Conservation (phyloP, 2,329 filamentous ascomycete genomes). For the Monosporascus sp. region DNA sequence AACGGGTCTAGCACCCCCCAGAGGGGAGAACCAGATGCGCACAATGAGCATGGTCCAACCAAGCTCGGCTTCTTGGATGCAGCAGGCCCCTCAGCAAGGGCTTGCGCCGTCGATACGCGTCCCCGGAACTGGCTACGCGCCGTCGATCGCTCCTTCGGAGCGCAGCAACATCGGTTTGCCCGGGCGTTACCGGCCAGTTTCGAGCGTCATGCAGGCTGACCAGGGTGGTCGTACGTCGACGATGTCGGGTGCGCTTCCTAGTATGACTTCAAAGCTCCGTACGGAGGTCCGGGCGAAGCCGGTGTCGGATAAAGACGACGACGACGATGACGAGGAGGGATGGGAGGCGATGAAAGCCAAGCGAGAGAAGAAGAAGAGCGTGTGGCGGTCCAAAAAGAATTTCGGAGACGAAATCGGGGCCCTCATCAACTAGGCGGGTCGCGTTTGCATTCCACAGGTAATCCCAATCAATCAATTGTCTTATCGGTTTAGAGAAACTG, state of each 20-base stretch:
- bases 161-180: conserved; percentile 90
- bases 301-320: conserved; percentile 38
- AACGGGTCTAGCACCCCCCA: conserved; percentile 39
- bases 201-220: conserved; percentile 46
- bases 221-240: conserved; percentile 33
- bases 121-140: conserved; percentile 62
- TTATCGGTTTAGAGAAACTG: not conserved
- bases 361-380: conserved; percentile 61
- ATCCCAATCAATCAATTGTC: not conserved
- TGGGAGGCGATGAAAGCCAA: conserved; percentile 69
- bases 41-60: conserved; percentile 84
- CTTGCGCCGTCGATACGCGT: conserved; percentile 47
- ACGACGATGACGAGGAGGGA: conserved; percentile 62
- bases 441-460: not conserved
- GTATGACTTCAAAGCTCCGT: conserved; percentile 34
- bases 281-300: conserved; percentile 34
- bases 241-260: conserved; percentile 38
- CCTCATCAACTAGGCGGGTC: conserved; percentile 34
- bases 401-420: conserved; percentile 43
- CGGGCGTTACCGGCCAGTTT: conserved; percentile 85
- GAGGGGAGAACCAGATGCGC: conserved; percentile 46
- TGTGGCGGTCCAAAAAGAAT: conserved; percentile 59
- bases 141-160: conserved; percentile 92
- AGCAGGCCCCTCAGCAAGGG: conserved; percentile 36
- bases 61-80: conserved; percentile 53